Evolutionary conservation across 2,329 filamentous ascomycete genomes (phyloP).

Genomic region (Gyromitra esculenta): DNA sequence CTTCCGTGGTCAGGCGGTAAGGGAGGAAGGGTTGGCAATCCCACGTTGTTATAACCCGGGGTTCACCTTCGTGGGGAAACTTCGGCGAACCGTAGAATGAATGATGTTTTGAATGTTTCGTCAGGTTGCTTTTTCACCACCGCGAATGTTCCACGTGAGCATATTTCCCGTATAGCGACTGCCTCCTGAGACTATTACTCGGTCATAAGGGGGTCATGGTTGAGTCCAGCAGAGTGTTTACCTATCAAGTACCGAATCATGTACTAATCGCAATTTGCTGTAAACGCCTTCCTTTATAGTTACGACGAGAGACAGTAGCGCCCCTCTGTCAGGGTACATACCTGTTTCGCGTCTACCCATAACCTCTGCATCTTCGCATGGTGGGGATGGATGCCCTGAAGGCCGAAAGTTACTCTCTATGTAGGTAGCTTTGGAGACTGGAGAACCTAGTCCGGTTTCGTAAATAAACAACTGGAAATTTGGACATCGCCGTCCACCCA

Average conservation of each 20-base stretch:
- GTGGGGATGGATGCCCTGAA: neutral
- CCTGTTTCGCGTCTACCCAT: neutral
- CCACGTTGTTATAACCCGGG: constrained; percentile 32
- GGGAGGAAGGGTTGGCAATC: constrained; percentile 10
- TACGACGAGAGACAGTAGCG: neutral
- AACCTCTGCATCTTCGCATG: neutral
- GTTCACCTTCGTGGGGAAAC: constrained; percentile 46
- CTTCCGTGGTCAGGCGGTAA: constrained; percentile 34
- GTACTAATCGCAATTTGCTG: constrained; percentile 5
- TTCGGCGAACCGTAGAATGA: constrained; percentile 21
- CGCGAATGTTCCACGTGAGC: constrained; percentile 41
- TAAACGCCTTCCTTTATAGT: constrained; percentile 13
- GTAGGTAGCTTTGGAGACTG: neutral
- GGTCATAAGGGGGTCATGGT: constrained; percentile 20
- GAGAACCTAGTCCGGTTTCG: constrained; percentile 4
- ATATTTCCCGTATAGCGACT: neutral
- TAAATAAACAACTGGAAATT: constrained; percentile 5
- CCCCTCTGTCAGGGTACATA: neutral
- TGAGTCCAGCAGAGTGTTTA: neutral
- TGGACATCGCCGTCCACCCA: constrained; percentile 3
- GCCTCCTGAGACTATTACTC: constrained; percentile 1
- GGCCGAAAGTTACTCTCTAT: neutral
- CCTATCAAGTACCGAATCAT: constrained; percentile 10
- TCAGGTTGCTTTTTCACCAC: constrained; percentile 40
- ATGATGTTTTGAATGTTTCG: constrained; percentile 32